Conservation (phyloP, 73 alveolate species). For the Symbiodinium pilosum region DNA sequence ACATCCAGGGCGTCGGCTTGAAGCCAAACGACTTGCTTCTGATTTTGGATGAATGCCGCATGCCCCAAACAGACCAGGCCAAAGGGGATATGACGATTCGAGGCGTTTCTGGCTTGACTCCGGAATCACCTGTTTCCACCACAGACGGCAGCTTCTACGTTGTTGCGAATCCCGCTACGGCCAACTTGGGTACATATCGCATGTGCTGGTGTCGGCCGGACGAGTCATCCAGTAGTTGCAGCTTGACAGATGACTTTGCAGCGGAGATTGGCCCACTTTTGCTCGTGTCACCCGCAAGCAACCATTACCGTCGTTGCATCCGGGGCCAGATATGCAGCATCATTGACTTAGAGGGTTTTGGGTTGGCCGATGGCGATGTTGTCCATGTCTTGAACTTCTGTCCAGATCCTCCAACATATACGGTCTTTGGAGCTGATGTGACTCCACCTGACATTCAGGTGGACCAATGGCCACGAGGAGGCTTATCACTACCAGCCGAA, state of each 20-base stretch:
- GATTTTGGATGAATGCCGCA: conserved; percentile 22
- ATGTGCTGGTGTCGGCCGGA: conserved; percentile 14
- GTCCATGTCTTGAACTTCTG: conserved; percentile 18
- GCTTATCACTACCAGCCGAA: background rate
- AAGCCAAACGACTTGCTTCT: background rate
- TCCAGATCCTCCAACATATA: background rate
- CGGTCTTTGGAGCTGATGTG: background rate
- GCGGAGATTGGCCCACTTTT: background rate
- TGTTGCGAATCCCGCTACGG: background rate
- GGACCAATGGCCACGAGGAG: conserved; percentile 11
- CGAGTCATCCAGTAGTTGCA: background rate
- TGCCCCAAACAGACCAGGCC: conserved; percentile 2
- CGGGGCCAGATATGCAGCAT: background rate
- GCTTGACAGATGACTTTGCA: background rate
- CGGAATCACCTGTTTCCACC: background rate
- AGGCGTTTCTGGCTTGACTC: background rate
- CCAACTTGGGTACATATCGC: background rate
- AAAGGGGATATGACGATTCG: background rate
- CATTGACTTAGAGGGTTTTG: conserved; percentile 10
- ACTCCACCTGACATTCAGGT: background rate
- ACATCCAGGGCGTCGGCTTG: conserved; percentile 13
- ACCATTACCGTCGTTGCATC: background rate
- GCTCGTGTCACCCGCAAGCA: background rate
- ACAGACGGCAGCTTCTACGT: background rate
- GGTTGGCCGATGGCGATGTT: background rate